phyloP scores from a whole-genome alignment of 2,329 filamentous ascomycete species.

The Pseudogymnoascus sp. region DNA sequence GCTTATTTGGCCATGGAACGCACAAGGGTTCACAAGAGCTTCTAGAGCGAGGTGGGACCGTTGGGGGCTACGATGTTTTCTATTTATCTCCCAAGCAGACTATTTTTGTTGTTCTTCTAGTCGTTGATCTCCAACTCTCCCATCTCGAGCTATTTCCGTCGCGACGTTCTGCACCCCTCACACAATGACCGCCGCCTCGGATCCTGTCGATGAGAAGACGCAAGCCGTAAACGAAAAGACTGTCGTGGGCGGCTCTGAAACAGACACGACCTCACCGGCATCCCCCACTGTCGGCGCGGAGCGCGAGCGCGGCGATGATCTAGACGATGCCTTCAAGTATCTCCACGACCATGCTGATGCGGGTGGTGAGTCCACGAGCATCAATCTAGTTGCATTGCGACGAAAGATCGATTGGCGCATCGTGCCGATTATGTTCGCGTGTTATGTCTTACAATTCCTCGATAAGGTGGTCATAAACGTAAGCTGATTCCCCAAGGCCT shows the following conservation, averaged over 20 bases:
- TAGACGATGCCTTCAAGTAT: conserved; percentile 37
- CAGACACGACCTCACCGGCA: not conserved
- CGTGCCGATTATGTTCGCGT: conserved; percentile 52
- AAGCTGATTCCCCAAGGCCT: conserved; percentile 19
- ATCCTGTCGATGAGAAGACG: not conserved
- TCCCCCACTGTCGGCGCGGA: not conserved
- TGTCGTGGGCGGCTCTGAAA: not conserved
- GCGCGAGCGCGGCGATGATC: conserved; percentile 15
- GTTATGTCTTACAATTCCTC: conserved; percentile 54
- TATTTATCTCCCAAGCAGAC: not conserved
- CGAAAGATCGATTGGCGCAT: conserved; percentile 51
- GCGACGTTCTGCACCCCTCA: not conserved
- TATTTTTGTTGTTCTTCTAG: not conserved
- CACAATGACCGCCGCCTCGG: not conserved
- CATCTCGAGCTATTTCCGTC: not conserved
- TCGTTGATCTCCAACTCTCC: not conserved
- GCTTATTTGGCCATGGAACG: not conserved
- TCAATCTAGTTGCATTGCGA: conserved; percentile 39
- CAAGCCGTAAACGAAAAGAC: not conserved
- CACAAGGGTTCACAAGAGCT: not conserved
- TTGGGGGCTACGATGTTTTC: not conserved
- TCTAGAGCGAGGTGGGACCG: not conserved
- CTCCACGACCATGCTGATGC: conserved; percentile 32
- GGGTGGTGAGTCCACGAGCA: conserved; percentile 28
- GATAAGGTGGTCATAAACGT: conserved; percentile 58